Evolutionary conservation across 2,329 filamentous ascomycete genomes (phyloP).

Genomic region (Acephala macrosclerotiorum): DNA sequence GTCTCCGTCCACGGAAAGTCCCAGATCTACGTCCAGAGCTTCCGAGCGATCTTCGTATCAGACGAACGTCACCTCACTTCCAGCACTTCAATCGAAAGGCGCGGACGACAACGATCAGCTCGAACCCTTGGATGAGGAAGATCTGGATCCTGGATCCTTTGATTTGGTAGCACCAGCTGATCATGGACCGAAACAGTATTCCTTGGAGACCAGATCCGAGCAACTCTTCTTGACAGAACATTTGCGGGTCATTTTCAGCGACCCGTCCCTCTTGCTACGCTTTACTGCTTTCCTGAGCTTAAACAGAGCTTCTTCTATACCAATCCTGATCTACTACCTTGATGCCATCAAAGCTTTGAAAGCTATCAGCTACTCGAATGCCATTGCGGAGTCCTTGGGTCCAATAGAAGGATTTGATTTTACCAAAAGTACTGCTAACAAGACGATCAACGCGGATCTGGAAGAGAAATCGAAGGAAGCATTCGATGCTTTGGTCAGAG

Average conservation of each 20-base stretch:
- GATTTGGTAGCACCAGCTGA: constrained; percentile 57
- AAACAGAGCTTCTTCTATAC: constrained; percentile 66
- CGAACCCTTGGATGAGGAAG: constrained; percentile 47
- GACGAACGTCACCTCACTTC: constrained; percentile 40
- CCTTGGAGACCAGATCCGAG: constrained; percentile 69
- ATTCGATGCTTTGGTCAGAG: constrained; percentile 68
- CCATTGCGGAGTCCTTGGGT: constrained; percentile 67
- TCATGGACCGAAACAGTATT: constrained; percentile 50
- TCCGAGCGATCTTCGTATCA: constrained; percentile 38
- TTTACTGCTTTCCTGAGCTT: constrained; percentile 73
- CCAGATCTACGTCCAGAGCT: constrained; percentile 33
- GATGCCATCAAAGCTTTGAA: constrained; percentile 74
- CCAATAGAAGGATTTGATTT: constrained; percentile 63
- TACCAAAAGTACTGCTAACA: constrained; percentile 55
- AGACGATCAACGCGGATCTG: constrained; percentile 64
- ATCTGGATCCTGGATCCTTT: constrained; percentile 60
- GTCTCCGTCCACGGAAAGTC: constrained; percentile 31
- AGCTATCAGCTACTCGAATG: constrained; percentile 75
- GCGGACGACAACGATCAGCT: constrained; percentile 60
- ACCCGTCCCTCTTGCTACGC: constrained; percentile 66
- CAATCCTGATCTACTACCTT: constrained; percentile 74
- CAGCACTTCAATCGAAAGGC: constrained; percentile 39
- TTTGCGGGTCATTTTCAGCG: constrained; percentile 68
- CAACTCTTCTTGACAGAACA: constrained; percentile 72
- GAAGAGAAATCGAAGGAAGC: constrained; percentile 69